Conservation (phyloP, 805 yeast species). For the Candida mattraensis region DNA sequence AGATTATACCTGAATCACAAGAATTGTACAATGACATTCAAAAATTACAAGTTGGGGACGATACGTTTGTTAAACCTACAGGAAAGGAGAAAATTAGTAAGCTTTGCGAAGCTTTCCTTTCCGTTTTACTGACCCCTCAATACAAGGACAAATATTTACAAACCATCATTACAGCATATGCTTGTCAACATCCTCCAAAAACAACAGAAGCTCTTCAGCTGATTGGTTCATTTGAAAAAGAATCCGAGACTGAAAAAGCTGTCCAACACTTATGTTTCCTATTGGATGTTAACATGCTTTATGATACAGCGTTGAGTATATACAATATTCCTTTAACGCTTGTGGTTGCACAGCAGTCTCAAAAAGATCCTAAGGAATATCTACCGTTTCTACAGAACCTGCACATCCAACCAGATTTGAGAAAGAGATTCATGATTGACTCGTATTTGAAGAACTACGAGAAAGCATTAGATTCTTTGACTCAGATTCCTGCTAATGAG, state of each 20-base stretch:
- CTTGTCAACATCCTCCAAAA: conserved; percentile 88
- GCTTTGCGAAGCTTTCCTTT: conserved; percentile 70
- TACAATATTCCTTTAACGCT: conserved; percentile 82
- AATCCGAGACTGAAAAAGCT: conserved; percentile 53
- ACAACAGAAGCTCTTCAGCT: conserved; percentile 69
- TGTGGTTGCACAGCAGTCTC: conserved; percentile 91
- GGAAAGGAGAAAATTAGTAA: conserved; percentile 58
- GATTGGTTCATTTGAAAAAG: conserved; percentile 51
- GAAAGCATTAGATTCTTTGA: conserved; percentile 68
- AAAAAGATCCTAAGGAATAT: conserved; percentile 96
- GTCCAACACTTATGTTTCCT: conserved; percentile 86
- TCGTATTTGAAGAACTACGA: conserved; percentile 65
- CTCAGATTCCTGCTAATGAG: conserved; percentile 43
- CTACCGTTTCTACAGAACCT: conserved; percentile 85
- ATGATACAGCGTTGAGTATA: conserved; percentile 74
- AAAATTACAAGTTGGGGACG: background rate
- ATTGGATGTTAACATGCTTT: conserved; percentile 82
- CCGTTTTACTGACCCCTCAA: conserved; percentile 51
- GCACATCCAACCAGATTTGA: conserved; percentile 61
- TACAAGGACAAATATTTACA: conserved; percentile 63
- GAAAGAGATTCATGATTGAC: conserved; percentile 78
- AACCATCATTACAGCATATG: conserved; percentile 84
- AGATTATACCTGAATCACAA: no score
- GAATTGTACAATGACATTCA: no score
- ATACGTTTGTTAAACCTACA: conserved; percentile 14